A percentile compares a stretch with the other conserved stretches of the same genome.
Evolutionary conservation across 2,329 filamentous ascomycete species (phyloP).

Genomic region (Rhynchosporium graminicola): DNA sequence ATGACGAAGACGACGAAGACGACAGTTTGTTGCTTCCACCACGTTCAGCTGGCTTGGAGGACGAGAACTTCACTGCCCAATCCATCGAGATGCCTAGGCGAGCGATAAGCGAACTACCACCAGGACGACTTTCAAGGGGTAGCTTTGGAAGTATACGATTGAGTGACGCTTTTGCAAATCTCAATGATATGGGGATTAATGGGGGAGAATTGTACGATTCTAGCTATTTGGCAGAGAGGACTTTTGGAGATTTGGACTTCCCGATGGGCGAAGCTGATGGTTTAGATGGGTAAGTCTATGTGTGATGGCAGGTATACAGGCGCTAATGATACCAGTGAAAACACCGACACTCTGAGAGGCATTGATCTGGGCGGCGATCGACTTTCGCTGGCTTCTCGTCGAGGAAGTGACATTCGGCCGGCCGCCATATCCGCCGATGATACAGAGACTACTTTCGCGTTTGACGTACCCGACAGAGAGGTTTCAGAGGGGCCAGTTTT

Average conservation of each 20-base stretch:
- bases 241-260: constrained; percentile 30
- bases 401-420: constrained; percentile 38
- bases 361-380: constrained; percentile 25
- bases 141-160: constrained; percentile 54
- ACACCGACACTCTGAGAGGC: constrained; percentile 31
- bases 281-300: constrained; percentile 1
- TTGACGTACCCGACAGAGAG: constrained; percentile 39
- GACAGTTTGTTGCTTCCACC: constrained; percentile 53
- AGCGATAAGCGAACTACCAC: constrained; percentile 49
- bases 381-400: constrained; percentile 29
- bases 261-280: constrained; percentile 12
- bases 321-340: constrained; percentile 29
- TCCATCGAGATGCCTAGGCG: constrained; percentile 62
- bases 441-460: constrained; percentile 39
- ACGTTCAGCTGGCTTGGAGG: constrained; percentile 54
- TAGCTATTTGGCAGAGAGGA: constrained; percentile 34
- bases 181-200: constrained; percentile 32
- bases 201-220: constrained; percentile 34
- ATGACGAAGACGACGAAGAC: constrained; percentile 52
- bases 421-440: constrained; percentile 35
- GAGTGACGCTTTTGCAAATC: constrained; percentile 52
- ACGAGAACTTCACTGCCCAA: constrained; percentile 58
- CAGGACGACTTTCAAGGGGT: constrained; percentile 48
- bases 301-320: not conserved
- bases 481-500: constrained; percentile 19